phyloP scores from a whole-genome alignment of 192 early-diverging fungal genomes.

The Phycomyces nitens region DNA sequence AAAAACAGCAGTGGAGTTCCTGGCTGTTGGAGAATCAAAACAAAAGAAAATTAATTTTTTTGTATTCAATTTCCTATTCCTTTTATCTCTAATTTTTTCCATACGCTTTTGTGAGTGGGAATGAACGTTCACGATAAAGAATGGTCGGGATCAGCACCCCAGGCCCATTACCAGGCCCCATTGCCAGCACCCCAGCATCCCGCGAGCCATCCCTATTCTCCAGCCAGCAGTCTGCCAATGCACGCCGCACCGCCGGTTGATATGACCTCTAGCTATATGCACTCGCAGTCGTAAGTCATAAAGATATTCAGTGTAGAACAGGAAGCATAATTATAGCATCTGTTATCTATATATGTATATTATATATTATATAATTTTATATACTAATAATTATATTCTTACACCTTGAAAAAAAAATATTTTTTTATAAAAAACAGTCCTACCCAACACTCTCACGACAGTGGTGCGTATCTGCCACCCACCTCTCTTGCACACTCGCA shows the following conservation, averaged over 20 bases:
- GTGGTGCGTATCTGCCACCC: no score
- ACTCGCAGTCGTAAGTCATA: background rate
- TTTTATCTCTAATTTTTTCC: background rate
- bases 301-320: no score
- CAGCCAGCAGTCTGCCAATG: background rate
- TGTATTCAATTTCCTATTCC: background rate
- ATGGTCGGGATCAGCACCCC: background rate
- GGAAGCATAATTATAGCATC: no score
- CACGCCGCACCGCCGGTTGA: constrained; percentile 1
- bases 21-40: no score
- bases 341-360: no score
- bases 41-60: background rate
- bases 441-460: no score
- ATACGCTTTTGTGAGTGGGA: background rate
- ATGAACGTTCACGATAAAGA: background rate
- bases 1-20: no score
- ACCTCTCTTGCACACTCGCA: no score
- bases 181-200: background rate
- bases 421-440: no score
- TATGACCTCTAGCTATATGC: constrained; percentile 5
- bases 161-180: background rate
- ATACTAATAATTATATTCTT: no score
- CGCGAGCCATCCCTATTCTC: background rate
- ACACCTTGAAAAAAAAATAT: no score
- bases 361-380: no score